These are phyloP conservation scores for Sarocladium strictum DNA, from an alignment of 2,329 filamentous ascomycete species.

Conservation along the genomic window DNA sequence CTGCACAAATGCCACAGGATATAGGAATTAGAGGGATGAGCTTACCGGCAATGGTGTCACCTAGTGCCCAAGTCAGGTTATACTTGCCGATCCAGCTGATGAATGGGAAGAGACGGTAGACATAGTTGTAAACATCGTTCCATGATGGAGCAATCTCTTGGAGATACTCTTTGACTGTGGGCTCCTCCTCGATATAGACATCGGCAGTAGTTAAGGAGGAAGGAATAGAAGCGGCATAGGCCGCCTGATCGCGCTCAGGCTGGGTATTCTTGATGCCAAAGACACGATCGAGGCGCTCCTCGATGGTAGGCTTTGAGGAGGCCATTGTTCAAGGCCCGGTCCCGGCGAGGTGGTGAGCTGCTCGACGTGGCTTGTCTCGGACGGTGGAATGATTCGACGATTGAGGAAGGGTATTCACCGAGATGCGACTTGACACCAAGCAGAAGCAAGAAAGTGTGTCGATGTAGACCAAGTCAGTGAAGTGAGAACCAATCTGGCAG, in stretches of 20 bases:
- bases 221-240: slow-evolving; percentile 19
- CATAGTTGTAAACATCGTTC: slow-evolving; percentile 25
- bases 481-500: background rate
- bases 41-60: slow-evolving; percentile 40
- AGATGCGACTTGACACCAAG: too few species aligned
- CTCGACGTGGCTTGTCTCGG: background rate
- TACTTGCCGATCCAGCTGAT: slow-evolving; percentile 44
- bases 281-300: slow-evolving; percentile 23
- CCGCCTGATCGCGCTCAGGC: slow-evolving; percentile 18
- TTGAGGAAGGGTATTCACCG: background rate
- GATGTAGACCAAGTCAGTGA: background rate
- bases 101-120: slow-evolving; percentile 41
- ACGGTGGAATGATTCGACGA: background rate
- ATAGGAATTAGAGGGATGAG: background rate
- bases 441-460: too few species aligned
- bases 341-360: background rate
- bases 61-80: slow-evolving; percentile 40
- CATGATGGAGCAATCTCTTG: slow-evolving; percentile 28
- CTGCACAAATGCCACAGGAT: slow-evolving; percentile 2
- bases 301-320: slow-evolving; percentile 15
- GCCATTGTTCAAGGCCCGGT: slow-evolving; percentile 11
- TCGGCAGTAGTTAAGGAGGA: slow-evolving; percentile 29
- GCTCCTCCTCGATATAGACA: slow-evolving; percentile 33
- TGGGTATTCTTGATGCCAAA: slow-evolving; percentile 26
- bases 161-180: slow-evolving; percentile 36